Conservation (phyloP, 345 rosid genomes). For the Nasturtium officinale region DNA sequence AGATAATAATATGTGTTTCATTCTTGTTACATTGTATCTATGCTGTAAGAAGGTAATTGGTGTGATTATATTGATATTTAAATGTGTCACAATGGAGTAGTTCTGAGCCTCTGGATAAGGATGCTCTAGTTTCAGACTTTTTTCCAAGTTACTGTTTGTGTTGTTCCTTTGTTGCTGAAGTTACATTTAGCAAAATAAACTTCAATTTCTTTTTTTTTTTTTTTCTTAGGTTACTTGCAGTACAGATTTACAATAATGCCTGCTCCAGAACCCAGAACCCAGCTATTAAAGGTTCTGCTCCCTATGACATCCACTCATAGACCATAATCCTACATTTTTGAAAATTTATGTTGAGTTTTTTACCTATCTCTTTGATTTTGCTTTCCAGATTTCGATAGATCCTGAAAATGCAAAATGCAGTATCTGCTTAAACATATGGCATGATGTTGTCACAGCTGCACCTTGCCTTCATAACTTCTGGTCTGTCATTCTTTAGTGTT, state of each 20-base stretch:
- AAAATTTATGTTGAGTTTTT: background rate
- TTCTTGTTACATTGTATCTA: constrained; percentile 5
- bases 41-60: background rate
- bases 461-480: constrained; percentile 98
- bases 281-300: constrained; percentile 58
- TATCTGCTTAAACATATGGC: constrained; percentile 92
- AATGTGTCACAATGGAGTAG: constrained; percentile 3
- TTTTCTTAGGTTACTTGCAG: constrained; percentile 58
- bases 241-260: constrained; percentile 76
- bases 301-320: background rate
- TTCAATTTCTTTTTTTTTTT: background rate
- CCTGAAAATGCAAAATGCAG: constrained; percentile 84
- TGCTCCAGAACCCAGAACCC: constrained; percentile 47
- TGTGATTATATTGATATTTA: background rate
- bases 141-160: constrained; percentile 6
- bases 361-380: constrained; percentile 6
- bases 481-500: constrained; percentile 44
- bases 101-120: constrained; percentile 20
- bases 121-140: background rate
- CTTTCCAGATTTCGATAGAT: constrained; percentile 67
- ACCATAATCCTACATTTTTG: background rate
- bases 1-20: background rate
- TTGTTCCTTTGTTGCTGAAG: constrained; percentile 5
- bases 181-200: background rate
- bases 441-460: constrained; percentile 87